These are phyloP conservation scores for Sequoiadendron giganteum DNA, from an alignment of 75 land plant species.

Conservation along the genomic window DNA sequence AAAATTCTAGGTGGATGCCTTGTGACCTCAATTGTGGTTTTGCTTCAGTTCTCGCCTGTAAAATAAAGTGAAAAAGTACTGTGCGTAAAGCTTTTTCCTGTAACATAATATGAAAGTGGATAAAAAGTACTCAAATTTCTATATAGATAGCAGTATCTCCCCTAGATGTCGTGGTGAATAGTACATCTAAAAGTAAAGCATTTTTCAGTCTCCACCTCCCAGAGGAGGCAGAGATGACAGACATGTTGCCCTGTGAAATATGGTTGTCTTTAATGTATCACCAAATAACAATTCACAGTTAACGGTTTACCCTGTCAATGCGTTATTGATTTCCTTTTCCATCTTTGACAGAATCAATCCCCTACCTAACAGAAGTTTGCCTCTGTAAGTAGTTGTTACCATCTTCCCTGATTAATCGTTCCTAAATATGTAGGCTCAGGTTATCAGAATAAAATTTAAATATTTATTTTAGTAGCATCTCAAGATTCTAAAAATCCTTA, in stretches of 20 bases:
- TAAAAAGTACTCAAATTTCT: no score
- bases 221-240: background rate
- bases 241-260: no score
- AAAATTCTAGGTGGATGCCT: background rate
- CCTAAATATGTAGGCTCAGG: background rate
- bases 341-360: background rate
- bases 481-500: background rate
- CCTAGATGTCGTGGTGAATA: background rate
- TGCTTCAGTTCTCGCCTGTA: no score
- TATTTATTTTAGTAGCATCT: background rate
- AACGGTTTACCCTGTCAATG: background rate
- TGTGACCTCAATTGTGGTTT: background rate
- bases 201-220: background rate
- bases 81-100: no score
- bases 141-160: background rate
- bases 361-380: background rate
- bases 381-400: background rate
- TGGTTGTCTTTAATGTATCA: no score
- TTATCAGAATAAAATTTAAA: background rate
- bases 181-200: background rate
- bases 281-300: background rate
- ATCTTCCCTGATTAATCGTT: background rate
- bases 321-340: background rate
- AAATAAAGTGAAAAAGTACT: no score
- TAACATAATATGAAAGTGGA: no score